Evolutionary conservation across 2,329 filamentous ascomycete species (phyloP).

Genomic region (Verruconis gallopava): DNA sequence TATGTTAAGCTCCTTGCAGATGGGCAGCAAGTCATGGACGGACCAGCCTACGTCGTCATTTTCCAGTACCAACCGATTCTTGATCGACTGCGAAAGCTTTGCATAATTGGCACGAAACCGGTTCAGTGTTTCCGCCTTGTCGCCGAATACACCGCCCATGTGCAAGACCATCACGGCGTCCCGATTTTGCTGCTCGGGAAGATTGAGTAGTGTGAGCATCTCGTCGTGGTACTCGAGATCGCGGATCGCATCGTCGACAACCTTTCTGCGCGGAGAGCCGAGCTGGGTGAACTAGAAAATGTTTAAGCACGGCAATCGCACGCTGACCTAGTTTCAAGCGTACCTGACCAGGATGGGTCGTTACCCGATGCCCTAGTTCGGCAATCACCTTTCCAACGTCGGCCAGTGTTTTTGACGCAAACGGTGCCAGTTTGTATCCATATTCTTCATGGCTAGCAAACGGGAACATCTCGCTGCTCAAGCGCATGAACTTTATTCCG

Average conservation of each 20-base stretch:
- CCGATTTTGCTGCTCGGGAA: constrained; percentile 64
- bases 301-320: constrained; percentile 7
- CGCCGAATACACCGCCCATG: constrained; percentile 82
- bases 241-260: constrained; percentile 62
- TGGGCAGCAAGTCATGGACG: constrained; percentile 79
- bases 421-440: constrained; percentile 73
- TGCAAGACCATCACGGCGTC: constrained; percentile 93
- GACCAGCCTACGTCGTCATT: constrained; percentile 90
- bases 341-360: constrained; percentile 75
- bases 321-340: constrained; percentile 7
- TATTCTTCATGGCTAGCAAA: constrained; percentile 83
- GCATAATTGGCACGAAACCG: constrained; percentile 68
- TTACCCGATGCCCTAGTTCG: constrained; percentile 70
- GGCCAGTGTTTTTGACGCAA: constrained; percentile 64
- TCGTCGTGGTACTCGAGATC: constrained; percentile 85
- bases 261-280: constrained; percentile 65
- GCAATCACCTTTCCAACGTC: constrained; percentile 66
- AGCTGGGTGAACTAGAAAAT: constrained; percentile 64
- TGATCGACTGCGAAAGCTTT: constrained; percentile 53
- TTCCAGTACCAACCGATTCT: constrained; percentile 73
- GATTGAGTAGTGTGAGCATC: constrained; percentile 60
- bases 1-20: constrained; percentile 90
- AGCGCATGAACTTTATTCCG: constrained; percentile 79
- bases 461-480: constrained; percentile 94
- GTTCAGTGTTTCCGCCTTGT: constrained; percentile 65